Evolutionary conservation across 2,329 filamentous ascomycete species (phyloP).

Genomic region (Metarhizium guizhouense): DNA sequence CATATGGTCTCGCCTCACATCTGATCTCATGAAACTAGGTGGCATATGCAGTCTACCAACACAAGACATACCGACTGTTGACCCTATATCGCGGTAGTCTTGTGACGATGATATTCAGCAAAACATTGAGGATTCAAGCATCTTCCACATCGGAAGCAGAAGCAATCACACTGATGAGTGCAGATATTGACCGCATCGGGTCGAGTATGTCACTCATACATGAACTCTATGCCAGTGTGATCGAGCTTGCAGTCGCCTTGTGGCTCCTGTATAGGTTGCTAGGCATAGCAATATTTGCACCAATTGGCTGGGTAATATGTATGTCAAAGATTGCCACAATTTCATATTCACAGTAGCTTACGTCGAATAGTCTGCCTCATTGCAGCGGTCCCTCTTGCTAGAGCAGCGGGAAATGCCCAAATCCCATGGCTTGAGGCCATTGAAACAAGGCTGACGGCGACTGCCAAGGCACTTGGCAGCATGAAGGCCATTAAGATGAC

Average conservation of each 20-base stretch:
- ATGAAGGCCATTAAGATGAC: slow-evolving; percentile 1
- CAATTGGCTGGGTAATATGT: slow-evolving; percentile 13
- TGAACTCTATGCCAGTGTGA: slow-evolving; percentile 24
- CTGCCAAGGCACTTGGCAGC: neutral
- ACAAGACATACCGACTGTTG: slow-evolving; percentile 24
- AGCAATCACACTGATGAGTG: slow-evolving; percentile 33
- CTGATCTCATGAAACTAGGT: neutral
- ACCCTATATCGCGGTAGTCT: slow-evolving; percentile 24
- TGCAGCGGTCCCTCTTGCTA: slow-evolving; percentile 12
- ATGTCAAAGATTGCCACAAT: neutral
- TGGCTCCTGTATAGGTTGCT: slow-evolving; percentile 22
- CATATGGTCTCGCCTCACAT: neutral
- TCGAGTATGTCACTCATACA: slow-evolving; percentile 15
- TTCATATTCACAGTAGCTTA: neutral
- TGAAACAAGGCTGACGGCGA: slow-evolving; percentile 9
- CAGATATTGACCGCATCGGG: slow-evolving; percentile 26
- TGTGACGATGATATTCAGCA: slow-evolving; percentile 38
- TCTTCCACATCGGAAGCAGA: slow-evolving; percentile 21
- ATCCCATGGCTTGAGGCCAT: slow-evolving; percentile 17
- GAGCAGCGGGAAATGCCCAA: slow-evolving; percentile 12
- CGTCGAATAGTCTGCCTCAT: slow-evolving; percentile 5
- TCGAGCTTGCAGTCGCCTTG: slow-evolving; percentile 24
- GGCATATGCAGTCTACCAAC: slow-evolving; percentile 10
- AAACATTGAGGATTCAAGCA: slow-evolving; percentile 22
- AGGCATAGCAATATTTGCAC: slow-evolving; percentile 11